Base-by-base conservation (phyloP, 345 rosid species). In the Schrenkiella parvula region DNA sequence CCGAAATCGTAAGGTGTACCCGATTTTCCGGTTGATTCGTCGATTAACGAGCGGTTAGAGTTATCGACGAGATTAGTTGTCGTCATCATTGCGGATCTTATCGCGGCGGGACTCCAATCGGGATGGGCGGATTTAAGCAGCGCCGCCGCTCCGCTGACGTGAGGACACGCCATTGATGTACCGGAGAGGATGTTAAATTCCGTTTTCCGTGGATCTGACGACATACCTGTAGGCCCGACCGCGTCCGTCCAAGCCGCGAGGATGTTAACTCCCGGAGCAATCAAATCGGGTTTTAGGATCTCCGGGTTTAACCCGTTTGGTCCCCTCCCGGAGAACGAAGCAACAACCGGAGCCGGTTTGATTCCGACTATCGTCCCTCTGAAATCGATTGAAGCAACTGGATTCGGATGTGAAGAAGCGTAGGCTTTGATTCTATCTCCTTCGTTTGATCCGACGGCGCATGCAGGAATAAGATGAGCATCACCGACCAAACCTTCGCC, bases 111-210 rank as follows among this genome's bases (percentile, higher is more conserved):
- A 37, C 89, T 90, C 96, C 96, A 93, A 73, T 82, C 73, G 0
- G 84, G 93, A 68, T 87, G 96, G 0, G 91, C 90, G 5, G 96
- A 92, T 62, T 92, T 92, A 8, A 92, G 89, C 80, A 92, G 66
- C 2, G 95, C 95, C 5, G 93, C 93, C 0, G 95, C 95, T 0
- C 98, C 96, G 38, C 93, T 88, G 0, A 87, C 90, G 23, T 88
- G 93, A 23, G 93, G 96, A 63, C 87, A 83, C 17, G 97, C 96
- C 93, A 92, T 92, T 4, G 95, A 92, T 25, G 95, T 92, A 37
- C 95, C 95, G 0, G 93, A 92, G 8, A 92, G 73, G 22, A 88
- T 93, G 66, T 93, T 93, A 57, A 90, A 93, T 43, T 88, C 93
- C 6, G 87, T 80, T 82, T 71, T 90, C 73, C 92, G 68, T 4